Conservation (phyloP, 495 filamentous ascomycete species). For the Neurospora africana region DNA sequence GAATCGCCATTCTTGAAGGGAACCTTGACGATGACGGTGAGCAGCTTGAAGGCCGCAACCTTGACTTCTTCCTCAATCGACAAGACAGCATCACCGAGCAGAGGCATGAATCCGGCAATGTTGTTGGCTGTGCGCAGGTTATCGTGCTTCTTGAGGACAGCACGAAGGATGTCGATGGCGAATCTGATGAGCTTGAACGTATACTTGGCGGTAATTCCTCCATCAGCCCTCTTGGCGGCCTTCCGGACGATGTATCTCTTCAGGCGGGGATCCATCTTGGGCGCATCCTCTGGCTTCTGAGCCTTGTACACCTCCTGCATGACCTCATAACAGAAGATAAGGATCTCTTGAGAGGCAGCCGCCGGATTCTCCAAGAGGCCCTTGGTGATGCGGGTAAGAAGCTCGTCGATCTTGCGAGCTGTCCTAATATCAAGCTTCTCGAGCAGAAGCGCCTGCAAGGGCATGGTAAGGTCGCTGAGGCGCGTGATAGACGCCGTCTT, state of each 20-base stretch:
- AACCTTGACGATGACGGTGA: constrained; percentile 79
- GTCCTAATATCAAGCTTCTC: constrained; percentile 74
- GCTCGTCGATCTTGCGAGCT: constrained; percentile 80
- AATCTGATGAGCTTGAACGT: constrained; percentile 79
- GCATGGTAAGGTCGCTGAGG: constrained; percentile 64
- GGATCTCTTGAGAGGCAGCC: constrained; percentile 61
- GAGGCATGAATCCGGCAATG: constrained; percentile 71
- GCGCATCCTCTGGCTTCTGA: constrained; percentile 31
- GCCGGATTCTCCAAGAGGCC: constrained; percentile 72
- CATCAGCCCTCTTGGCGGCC: constrained; percentile 54
- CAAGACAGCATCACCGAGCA: constrained; percentile 77
- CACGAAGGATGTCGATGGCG: constrained; percentile 72
- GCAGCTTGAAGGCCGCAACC: constrained; percentile 66
- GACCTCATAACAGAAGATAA: constrained; percentile 90
- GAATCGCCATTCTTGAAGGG: constrained; percentile 64
- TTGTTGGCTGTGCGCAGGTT: constrained; percentile 67
- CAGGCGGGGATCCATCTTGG: constrained; percentile 47
- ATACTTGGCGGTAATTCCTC: constrained; percentile 59
- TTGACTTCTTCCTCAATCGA: constrained; percentile 82
- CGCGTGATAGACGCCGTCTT: constrained; percentile 62
- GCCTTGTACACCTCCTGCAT: constrained; percentile 73
- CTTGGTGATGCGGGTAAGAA: constrained; percentile 70
- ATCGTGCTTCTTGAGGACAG: constrained; percentile 69
- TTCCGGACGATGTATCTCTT: constrained; percentile 70
- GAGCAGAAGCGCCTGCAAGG: constrained; percentile 62